These are phyloP conservation scores for Moniliophthora roreri DNA, from an alignment of 1,284 basidiomycete genomes.

Conservation along the genomic window DNA sequence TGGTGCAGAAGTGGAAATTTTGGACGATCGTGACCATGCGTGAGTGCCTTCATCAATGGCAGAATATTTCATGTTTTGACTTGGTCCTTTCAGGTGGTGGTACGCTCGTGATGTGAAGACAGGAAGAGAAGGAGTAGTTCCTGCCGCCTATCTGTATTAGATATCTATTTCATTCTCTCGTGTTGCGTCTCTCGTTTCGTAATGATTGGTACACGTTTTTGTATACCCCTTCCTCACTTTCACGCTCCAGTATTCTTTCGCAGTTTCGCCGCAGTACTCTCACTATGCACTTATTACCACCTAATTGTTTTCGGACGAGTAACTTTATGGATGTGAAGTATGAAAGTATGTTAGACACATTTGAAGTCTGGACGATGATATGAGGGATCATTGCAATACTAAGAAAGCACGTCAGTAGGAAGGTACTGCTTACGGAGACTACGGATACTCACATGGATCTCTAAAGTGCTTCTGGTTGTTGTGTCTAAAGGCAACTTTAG, in stretches of 20 bases:
- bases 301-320: too few species aligned
- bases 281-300: neutral
- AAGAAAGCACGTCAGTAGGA: neutral
- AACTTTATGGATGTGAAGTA: too few species aligned
- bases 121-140: constrained; percentile 84
- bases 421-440: neutral
- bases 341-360: constrained; percentile 4
- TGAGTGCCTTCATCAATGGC: constrained; percentile 43
- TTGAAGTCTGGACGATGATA: constrained; percentile 3
- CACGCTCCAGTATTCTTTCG: neutral
- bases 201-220: constrained; percentile 37
- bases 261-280: constrained; percentile 7
- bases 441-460: constrained; percentile 42
- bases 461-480: constrained; percentile 92
- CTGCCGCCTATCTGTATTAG: constrained; percentile 85
- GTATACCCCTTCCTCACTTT: constrained; percentile 12
- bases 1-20: constrained; percentile 72
- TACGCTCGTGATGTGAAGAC: constrained; percentile 79
- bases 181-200: constrained; percentile 24
- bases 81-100: constrained; percentile 73
- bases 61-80: constrained; percentile 8
- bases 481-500: constrained; percentile 72
- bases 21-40: constrained; percentile 80
- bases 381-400: constrained; percentile 15
- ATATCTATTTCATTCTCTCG: constrained; percentile 18